Evolutionary conservation across 163 green algal genomes (phyloP).

Genomic region (Prototheca wickerhamii): DNA sequence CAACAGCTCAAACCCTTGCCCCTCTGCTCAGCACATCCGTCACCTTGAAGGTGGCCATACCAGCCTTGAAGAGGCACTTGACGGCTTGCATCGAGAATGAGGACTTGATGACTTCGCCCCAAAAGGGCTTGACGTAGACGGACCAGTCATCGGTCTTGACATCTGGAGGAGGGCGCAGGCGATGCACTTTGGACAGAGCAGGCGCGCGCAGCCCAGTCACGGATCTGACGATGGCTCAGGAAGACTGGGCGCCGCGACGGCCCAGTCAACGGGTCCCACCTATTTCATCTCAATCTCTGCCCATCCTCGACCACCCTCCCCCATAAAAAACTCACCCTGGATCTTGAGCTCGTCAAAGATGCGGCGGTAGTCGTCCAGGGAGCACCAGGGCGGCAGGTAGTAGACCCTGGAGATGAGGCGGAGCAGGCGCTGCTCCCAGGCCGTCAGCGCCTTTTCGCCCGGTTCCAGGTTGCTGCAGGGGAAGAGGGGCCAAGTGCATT

Average conservation of each 20-base stretch:
- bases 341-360: constrained; percentile 50
- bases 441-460: constrained; percentile 50
- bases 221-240: no score
- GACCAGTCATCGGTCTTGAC: constrained; percentile 80
- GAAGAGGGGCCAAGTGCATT: background rate
- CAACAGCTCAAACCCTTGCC: background rate
- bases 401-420: constrained; percentile 91
- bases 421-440: constrained; percentile 70
- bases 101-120: constrained; percentile 74
- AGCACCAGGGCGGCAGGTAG: constrained; percentile 95
- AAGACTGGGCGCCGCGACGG: no score
- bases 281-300: background rate
- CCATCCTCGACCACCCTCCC: background rate
- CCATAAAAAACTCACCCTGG: constrained; percentile 7
- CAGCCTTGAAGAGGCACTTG: constrained; percentile 71
- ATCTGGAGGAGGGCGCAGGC: constrained; percentile 18
- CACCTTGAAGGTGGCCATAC: constrained; percentile 77
- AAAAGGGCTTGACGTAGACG: constrained; percentile 88
- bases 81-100: constrained; percentile 62
- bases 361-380: constrained; percentile 71
- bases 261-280: no score
- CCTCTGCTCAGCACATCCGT: background rate
- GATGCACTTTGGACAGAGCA: constrained; percentile 15
- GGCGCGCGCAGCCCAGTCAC: no score
- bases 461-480: constrained; percentile 32